Base-by-base conservation (phyloP, 352 stramenopile genomes). In the Phytophthora citrophthora region DNA sequence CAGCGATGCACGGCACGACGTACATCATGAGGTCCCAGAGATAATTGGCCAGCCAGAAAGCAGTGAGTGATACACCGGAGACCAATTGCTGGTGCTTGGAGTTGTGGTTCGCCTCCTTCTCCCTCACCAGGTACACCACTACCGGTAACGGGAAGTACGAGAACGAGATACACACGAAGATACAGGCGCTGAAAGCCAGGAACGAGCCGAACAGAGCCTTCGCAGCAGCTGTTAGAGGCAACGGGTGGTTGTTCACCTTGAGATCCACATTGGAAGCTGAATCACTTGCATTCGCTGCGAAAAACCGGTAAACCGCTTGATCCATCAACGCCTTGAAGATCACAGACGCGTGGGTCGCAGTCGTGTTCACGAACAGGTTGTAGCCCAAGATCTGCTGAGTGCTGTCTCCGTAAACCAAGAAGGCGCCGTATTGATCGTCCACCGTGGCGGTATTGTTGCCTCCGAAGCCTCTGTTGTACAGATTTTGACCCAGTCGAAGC, bases 21-120 rank as follows among this genome's bases (percentile, higher is more conserved):
- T 97, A 98, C 50, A 91, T 95, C 12, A 95, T 58, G 34, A 96
- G 63, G 69, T 98, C 94, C 81, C 92, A 98, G 6, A 93, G 31
- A 54, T 89, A 98, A 36, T 96, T 98, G n/a, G 92, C 90, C 9
- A 97, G 34, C 97, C 97, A 99, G 69, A 99, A 99, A 0, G 92
- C 88, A 2, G 57, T 61, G 13, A 98, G 79, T 43, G 86, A 89
- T 0, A 98, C 94, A 9, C 97, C 97, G 0, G 88, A 95, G 29
- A 99, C 95, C 64, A 81, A 91, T 72, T 98, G 91, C 76, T 97
- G 88, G 77, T 99, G 97, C 72, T 99, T 99, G 7, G 94, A 91
- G 71, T 98, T 98, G 63, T 83, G 70, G 5, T 68, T 57, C 6
- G 91, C 89, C 47, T 97, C 84, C 50, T 78, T 77, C 68, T 99